A percentile compares a stretch with the other conserved stretches of the same genome.
Conservation (phyloP, 805 yeast genomes). For the Komagataella phaffii region DNA sequence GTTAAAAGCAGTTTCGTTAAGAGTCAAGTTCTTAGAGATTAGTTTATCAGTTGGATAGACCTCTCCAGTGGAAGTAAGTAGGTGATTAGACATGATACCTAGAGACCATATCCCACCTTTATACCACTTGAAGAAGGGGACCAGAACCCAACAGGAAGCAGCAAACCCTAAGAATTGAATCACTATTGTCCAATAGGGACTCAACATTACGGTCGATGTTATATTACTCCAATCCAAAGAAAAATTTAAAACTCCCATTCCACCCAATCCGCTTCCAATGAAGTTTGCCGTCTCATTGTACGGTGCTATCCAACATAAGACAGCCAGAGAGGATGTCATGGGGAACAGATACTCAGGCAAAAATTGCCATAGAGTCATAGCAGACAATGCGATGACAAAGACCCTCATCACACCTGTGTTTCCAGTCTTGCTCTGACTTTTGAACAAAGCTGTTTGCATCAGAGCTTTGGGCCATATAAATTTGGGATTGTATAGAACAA, state of each 20-base stretch:
- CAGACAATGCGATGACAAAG: slow-evolving; percentile 20
- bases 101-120: slow-evolving; percentile 14
- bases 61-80: slow-evolving; percentile 23
- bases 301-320: slow-evolving; percentile 37
- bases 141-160: slow-evolving; percentile 31
- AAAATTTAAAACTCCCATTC: slow-evolving; percentile 34
- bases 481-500: slow-evolving; percentile 33
- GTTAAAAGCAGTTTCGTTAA: slow-evolving; percentile 32
- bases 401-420: slow-evolving; percentile 19
- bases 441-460: slow-evolving; percentile 35
- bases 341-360: slow-evolving; percentile 36
- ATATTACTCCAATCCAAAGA: slow-evolving; percentile 41
- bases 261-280: slow-evolving; percentile 39
- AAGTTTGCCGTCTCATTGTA: slow-evolving; percentile 24
- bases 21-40: slow-evolving; percentile 22
- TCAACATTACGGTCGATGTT: slow-evolving; percentile 32
- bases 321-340: slow-evolving; percentile 31
- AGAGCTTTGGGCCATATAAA: slow-evolving; percentile 37
- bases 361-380: slow-evolving; percentile 31
- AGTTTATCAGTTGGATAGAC: slow-evolving; percentile 28
- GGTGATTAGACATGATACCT: slow-evolving; percentile 34
- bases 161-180: slow-evolving; percentile 33
- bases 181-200: slow-evolving; percentile 39
- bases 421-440: slow-evolving; percentile 8
- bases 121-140: slow-evolving; percentile 33